Base-by-base conservation (phyloP, 805 yeast genomes). In the Zygosaccharomyces kombuchaensis region DNA sequence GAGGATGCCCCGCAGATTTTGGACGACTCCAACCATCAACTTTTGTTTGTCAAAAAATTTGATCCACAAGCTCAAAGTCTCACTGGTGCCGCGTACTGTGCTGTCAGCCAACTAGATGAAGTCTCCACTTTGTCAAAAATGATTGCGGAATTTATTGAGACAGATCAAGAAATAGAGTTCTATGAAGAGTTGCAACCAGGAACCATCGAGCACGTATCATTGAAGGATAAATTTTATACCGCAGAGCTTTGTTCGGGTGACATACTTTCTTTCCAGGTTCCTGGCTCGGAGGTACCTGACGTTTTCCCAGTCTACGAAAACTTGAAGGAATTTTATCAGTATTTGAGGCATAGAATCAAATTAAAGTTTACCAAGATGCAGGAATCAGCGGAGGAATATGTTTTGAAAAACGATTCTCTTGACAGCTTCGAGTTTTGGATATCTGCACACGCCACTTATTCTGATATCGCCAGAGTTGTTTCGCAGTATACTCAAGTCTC, bases 181-280 rank as follows among this genome's bases (percentile, higher is more conserved):
- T 76, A 59, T 51, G 95, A 86, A 62, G 95, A 86, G 55, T 63
- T 83, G 19, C 76, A 79, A 31, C 77, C 79, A 2, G 69, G 68
- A 4, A 72, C 74, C 29, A 71, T 82, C 31, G 80, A 79, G 19
- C 48, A 56, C 1, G 40, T 82, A 0, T 34, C 73, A 65, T 36
- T 57, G 60, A 7, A 47, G 53, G n/a, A 54, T 55, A 27, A 69
- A 80, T 1, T 77, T 78, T 57, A 77, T 74, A 36, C 77, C 47
- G 67, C 74, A 31, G 93, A 86, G 53, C 59, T 85, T 14, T 70
- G 73, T 5, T 76, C 74, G 46, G 95, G 95, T 55, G 95, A 86
- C 58, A 82, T 86, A 12, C 59, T 86, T 6, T 52, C 66, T 2
- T 63, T 64, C 52, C 65, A 51, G 50, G 50, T 48, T 34, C 48